These are phyloP conservation scores for Monilinia polystroma DNA, from an alignment of 2,329 filamentous ascomycete species.

Conservation along the genomic window DNA sequence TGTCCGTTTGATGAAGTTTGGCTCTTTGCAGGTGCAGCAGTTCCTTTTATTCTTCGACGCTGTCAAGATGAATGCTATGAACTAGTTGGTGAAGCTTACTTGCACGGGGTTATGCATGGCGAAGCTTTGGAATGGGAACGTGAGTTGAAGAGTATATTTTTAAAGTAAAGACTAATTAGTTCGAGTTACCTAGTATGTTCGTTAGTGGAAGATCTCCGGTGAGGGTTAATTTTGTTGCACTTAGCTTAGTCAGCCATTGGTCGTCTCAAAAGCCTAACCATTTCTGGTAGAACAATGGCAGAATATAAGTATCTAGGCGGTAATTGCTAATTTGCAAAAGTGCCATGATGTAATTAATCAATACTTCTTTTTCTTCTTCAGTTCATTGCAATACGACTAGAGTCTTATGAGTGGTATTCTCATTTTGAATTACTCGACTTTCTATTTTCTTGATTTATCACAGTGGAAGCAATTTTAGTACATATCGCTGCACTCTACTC, in stretches of 20 bases:
- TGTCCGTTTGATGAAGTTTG: conserved; percentile 23
- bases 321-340: background rate
- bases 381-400: background rate
- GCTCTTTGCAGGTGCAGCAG: conserved; percentile 21
- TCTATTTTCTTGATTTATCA: too few relatives aligned
- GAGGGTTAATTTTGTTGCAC: background rate
- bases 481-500: too few relatives aligned
- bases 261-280: background rate
- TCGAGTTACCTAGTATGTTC: too few relatives aligned
- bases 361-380: background rate
- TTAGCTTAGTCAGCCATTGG: background rate
- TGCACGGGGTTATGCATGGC: conserved; percentile 28
- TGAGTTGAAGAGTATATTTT: background rate
- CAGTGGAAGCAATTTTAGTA: too few relatives aligned
- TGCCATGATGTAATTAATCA: background rate
- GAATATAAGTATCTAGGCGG: background rate
- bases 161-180: background rate
- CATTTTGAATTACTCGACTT: too few relatives aligned
- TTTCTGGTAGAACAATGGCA: background rate
- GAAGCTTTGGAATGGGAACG: conserved; percentile 19
- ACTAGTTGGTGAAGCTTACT: conserved; percentile 27
- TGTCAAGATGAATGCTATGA: conserved; percentile 17
- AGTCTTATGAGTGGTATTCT: too few relatives aligned
- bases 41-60: conserved; percentile 23
- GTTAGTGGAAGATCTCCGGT: background rate